These are phyloP conservation scores for Lactarius evosmus DNA, from an alignment of 768 basidiomycete species.

Conservation along the genomic window DNA sequence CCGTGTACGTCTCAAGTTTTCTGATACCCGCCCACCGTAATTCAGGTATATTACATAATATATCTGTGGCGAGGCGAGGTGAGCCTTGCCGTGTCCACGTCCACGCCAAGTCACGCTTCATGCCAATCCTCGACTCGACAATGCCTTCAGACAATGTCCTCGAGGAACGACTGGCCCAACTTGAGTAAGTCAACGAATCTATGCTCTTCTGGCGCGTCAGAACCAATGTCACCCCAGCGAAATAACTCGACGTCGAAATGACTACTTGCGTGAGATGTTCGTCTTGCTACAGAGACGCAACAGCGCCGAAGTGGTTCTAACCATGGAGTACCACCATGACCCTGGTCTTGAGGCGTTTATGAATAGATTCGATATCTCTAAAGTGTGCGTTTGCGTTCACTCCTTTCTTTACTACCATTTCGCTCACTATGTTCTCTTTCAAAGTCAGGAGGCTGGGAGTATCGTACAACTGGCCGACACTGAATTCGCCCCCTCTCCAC, in stretches of 20 bases:
- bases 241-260: slow-evolving; percentile 65
- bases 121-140: neutral
- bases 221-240: slow-evolving; percentile 40
- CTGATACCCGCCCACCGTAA: slow-evolving; percentile 21
- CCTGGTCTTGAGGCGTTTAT: slow-evolving; percentile 51
- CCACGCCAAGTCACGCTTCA: neutral
- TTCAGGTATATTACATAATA: slow-evolving; percentile 15
- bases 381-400: slow-evolving; percentile 42
- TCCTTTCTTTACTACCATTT: slow-evolving; percentile 2
- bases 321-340: slow-evolving; percentile 40
- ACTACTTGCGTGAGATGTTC: slow-evolving; percentile 68
- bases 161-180: slow-evolving; percentile 24
- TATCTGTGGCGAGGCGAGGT: neutral
- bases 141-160: slow-evolving; percentile 16
- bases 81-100: no score
- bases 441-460: slow-evolving; percentile 38
- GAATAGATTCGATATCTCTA: slow-evolving; percentile 51
- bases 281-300: slow-evolving; percentile 56
- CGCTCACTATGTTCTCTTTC: slow-evolving; percentile 18
- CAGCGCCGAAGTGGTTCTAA: slow-evolving; percentile 41
- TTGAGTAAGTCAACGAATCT: slow-evolving; percentile 18
- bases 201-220: neutral
- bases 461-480: slow-evolving; percentile 30
- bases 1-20: slow-evolving; percentile 21
- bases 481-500: slow-evolving; percentile 28